Evolutionary conservation across 345 rosid species (phyloP), one percentile per base, ranked within the genome.

Genomic region (Anacardium occidentale): DNA sequence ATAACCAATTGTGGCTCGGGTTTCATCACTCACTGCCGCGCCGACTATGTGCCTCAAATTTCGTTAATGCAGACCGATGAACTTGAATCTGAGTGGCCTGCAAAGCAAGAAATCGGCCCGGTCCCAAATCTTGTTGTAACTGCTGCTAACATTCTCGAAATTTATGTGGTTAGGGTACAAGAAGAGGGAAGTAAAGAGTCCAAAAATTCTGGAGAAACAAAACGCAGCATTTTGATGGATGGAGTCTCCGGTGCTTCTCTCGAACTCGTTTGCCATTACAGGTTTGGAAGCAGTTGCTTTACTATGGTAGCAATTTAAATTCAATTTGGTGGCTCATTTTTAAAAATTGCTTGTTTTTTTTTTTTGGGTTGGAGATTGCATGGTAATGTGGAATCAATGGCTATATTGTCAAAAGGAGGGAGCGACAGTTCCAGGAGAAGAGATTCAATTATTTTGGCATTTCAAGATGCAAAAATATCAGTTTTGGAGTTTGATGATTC

Each of bases 401-500:
- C 86, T 14, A 90, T 92, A 20, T 63, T 95, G 58, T 83, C 94
- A 42, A 71, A 77, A 69, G 96, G 92, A 68, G 91, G 90, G 25
- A 86, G 88, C 20, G 86, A 78, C 78, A 78, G 80, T 73, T 85
- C 90, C 24, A 88, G 82, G 80, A 84, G 89, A 55, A 92, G 97
- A 81, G 98, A 91, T 80, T 92, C 94, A 0, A 84, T 95, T 52
- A 76, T 92, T 65, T 61, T 95, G 75, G 85, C 97, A 0, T 91
- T 95, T 65, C 87, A 84, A 60, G 98, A 91, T 68, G 92, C 98
- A 1, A 95, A 89, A 75, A 83, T 91, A 68, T 91, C 97, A 0
- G 84, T 95, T 77, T 77, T 95, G 67, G 98, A 95, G 82, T 92
- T 89, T 80, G 97, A 95, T 79, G 99, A 95, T 83, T 92, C 99